Evolutionary conservation across 805 yeast genomes (phyloP).

Genomic region (Zygosaccharomyces lentus): DNA sequence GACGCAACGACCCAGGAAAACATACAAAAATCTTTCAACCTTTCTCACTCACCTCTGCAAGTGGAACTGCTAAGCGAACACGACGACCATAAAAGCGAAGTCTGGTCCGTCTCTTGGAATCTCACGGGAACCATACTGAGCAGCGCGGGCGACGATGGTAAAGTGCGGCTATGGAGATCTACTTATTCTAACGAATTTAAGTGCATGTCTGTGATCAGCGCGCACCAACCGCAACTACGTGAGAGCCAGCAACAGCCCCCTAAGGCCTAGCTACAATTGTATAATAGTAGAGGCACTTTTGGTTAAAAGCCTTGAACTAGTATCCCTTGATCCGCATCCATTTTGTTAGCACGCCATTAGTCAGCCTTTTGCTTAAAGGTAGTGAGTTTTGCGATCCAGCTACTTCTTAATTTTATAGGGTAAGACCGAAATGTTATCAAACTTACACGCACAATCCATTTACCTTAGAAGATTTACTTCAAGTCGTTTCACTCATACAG

Average conservation of each 20-base stretch:
- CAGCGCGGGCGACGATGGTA: constrained; percentile 94
- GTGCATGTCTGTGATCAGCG: constrained; percentile 81
- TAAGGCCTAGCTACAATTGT: not conserved
- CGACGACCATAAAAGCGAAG: constrained; percentile 79
- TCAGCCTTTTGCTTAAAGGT: not conserved
- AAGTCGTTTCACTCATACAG: not conserved
- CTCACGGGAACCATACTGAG: constrained; percentile 87
- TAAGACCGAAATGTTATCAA: not conserved
- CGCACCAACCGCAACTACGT: constrained; percentile 37
- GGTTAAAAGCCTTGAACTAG: not conserved
- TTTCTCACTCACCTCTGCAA: constrained; percentile 27
- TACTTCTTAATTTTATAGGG: not conserved
- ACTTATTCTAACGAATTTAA: constrained; percentile 81
- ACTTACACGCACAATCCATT: not conserved
- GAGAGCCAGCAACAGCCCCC: constrained; percentile 2
- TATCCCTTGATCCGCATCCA: not conserved
- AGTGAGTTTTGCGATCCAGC: not conserved
- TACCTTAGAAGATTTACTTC: not conserved
- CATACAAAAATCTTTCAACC: constrained; percentile 1
- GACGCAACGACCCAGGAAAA: constrained; percentile 7
- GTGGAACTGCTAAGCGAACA: constrained; percentile 64
- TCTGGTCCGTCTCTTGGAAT: constrained; percentile 97
- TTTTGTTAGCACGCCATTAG: not conserved
- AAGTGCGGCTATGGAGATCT: constrained; percentile 87
- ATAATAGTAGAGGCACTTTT: not conserved